phyloP scores from a whole-genome alignment of 768 basidiomycete genomes.

The Tricholoma matsutake region DNA sequence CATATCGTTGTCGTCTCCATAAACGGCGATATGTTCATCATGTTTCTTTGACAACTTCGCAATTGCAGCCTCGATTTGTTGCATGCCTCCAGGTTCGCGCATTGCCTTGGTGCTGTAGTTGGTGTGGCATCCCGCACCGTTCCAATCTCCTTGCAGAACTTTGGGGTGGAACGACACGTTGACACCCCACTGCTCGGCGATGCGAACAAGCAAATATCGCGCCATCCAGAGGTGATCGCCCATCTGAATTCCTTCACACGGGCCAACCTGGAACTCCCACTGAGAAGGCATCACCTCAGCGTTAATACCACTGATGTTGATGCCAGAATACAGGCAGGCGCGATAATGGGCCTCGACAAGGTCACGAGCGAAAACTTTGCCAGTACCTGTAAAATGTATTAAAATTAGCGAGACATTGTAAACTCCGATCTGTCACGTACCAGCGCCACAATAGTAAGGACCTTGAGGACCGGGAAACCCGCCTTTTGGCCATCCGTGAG shows the following conservation, averaged over 20 bases:
- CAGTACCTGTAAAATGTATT: slow-evolving; percentile 58
- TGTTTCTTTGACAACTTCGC: slow-evolving; percentile 90
- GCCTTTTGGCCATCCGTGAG: slow-evolving; percentile 96
- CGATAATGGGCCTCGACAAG: slow-evolving; percentile 99
- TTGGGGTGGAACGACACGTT: slow-evolving; percentile 99
- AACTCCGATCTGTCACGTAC: slow-evolving; percentile 40
- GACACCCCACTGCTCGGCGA: slow-evolving; percentile 96
- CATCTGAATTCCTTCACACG: slow-evolving; percentile 96
- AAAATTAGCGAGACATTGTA: not conserved
- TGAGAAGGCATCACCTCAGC: slow-evolving; percentile 99
- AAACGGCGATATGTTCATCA: slow-evolving; percentile 93
- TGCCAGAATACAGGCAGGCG: slow-evolving; percentile 89
- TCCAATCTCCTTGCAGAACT: slow-evolving; percentile 96
- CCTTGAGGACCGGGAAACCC: slow-evolving; percentile 99
- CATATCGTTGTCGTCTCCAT: slow-evolving; percentile 97
- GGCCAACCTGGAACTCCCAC: slow-evolving; percentile 99
- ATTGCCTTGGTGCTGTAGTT: slow-evolving; percentile 95
- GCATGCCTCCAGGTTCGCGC: slow-evolving; percentile 93
- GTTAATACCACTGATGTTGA: slow-evolving; percentile 99
- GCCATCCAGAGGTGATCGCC: slow-evolving; percentile 99
- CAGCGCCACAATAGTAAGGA: slow-evolving; percentile 99
- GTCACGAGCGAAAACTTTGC: slow-evolving; percentile 98
- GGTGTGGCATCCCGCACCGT: slow-evolving; percentile 98
- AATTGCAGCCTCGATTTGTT: slow-evolving; percentile 88
- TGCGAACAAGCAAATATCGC: slow-evolving; percentile 91